Evolutionary conservation across 2,329 filamentous ascomycete species (phyloP).

Genomic region (Trichoderma harzianum): DNA sequence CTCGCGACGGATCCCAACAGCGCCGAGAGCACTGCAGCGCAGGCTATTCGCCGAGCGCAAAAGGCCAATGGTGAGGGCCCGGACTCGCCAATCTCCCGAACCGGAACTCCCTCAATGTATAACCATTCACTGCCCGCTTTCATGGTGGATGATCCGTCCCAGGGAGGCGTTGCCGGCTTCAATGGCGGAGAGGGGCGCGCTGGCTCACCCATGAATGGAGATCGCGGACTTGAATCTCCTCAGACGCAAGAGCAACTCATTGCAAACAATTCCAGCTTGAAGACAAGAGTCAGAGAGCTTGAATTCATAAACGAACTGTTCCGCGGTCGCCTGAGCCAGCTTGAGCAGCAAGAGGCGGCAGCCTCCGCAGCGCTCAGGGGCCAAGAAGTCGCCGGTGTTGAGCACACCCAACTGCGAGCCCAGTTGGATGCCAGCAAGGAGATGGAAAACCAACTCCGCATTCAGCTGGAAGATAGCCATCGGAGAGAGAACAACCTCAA

Average conservation of each 20-base stretch:
- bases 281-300: slow-evolving; percentile 90
- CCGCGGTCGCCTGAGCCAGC: slow-evolving; percentile 69
- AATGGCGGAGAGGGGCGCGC: slow-evolving; percentile 51
- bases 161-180: slow-evolving; percentile 44
- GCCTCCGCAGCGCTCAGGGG: slow-evolving; percentile 61
- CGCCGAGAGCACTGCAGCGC: slow-evolving; percentile 55
- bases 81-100: slow-evolving; percentile 76
- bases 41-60: slow-evolving; percentile 57
- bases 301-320: slow-evolving; percentile 91
- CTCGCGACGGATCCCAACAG: slow-evolving; percentile 53
- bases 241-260: slow-evolving; percentile 78
- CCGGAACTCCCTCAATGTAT: slow-evolving; percentile 72
- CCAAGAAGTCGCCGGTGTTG: slow-evolving; percentile 53
- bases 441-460: slow-evolving; percentile 46
- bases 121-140: slow-evolving; percentile 76
- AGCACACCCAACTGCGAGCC: slow-evolving; percentile 54
- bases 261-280: slow-evolving; percentile 79
- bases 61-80: slow-evolving; percentile 74
- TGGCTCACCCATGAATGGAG: slow-evolving; percentile 49
- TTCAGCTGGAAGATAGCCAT: slow-evolving; percentile 72
- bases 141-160: slow-evolving; percentile 69
- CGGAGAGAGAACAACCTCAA: slow-evolving; percentile 78
- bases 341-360: slow-evolving; percentile 72
- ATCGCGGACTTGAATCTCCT: slow-evolving; percentile 65
- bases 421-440: slow-evolving; percentile 50